Evolutionary conservation across 306 rosid genomes (phyloP).

Genomic region (Cyamopsis tetragonoloba): DNA sequence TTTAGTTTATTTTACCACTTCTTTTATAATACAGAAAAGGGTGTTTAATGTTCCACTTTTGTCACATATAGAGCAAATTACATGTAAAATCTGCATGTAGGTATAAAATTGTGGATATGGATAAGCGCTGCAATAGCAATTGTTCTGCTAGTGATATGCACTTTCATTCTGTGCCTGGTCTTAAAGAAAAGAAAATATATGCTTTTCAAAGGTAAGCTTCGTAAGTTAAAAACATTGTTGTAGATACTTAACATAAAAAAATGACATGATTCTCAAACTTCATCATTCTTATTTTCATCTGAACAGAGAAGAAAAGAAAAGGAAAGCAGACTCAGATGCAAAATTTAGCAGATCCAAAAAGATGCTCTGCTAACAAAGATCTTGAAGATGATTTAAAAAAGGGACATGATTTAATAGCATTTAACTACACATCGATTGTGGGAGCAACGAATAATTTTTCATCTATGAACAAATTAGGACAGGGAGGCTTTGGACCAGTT

Average conservation of each 20-base stretch:
- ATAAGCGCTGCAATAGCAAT: not conserved
- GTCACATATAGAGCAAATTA: not conserved
- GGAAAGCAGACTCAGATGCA: not conserved
- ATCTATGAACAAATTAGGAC: constrained; percentile 14
- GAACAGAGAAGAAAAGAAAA: not conserved
- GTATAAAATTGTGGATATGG: constrained; percentile 11
- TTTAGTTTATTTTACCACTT: too few relatives aligned
- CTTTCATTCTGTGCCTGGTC: not conserved
- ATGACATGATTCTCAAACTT: not conserved
- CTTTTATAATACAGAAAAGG: not conserved
- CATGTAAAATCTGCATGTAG: not conserved
- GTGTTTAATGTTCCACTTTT: not conserved
- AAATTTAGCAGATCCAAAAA: not conserved
- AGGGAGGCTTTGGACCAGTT: constrained; percentile 37
- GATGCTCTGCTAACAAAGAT: not conserved
- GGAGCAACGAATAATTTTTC: constrained; percentile 27
- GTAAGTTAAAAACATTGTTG: not conserved
- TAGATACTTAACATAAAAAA: not conserved
- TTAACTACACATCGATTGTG: constrained; percentile 14
- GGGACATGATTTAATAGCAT: constrained; percentile 1
- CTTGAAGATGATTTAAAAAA: not conserved
- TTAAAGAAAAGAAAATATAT: not conserved
- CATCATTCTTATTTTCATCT: not conserved
- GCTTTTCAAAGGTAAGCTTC: not conserved
- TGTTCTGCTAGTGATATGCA: not conserved